phyloP scores from a whole-genome alignment of 176 grass and related monocot genomes.

The Metroxylon sagu region DNA sequence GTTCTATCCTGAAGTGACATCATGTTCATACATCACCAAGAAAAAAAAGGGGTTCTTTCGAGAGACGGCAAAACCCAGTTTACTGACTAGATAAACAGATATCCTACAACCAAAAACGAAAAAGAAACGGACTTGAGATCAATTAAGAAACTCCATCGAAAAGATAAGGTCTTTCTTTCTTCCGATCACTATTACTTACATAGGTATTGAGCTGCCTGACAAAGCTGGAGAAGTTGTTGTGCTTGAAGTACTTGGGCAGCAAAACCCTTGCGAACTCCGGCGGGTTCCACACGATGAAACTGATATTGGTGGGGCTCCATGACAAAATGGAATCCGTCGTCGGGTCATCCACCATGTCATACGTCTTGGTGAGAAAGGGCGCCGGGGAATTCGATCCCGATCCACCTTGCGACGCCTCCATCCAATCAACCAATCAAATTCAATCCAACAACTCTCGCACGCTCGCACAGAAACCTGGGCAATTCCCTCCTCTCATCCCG shows the following conservation, averaged over 20 bases:
- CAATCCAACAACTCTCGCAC: too few relatives aligned
- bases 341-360: conserved; percentile 96
- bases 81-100: too few relatives aligned
- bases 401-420: conserved; percentile 25
- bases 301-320: conserved; percentile 50
- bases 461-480: too few relatives aligned
- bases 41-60: too few relatives aligned
- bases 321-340: conserved; percentile 61
- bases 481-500: too few relatives aligned
- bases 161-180: neutral
- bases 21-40: too few relatives aligned
- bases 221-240: conserved; percentile 99
- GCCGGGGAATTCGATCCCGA: conserved; percentile 40
- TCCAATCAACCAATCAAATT: conserved; percentile 11
- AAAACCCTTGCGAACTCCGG: conserved; percentile 70
- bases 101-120: too few relatives aligned
- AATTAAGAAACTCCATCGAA: too few relatives aligned
- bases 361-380: conserved; percentile 93
- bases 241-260: conserved; percentile 97
- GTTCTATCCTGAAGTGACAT: too few relatives aligned
- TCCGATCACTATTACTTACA: conserved; percentile 35
- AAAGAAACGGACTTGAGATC: too few relatives aligned
- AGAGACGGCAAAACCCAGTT: too few relatives aligned
- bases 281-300: conserved; percentile 82
- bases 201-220: conserved; percentile 97